Evolutionary conservation across 2,329 filamentous ascomycete genomes (phyloP).

Genomic region (Alternaria longipes): DNA sequence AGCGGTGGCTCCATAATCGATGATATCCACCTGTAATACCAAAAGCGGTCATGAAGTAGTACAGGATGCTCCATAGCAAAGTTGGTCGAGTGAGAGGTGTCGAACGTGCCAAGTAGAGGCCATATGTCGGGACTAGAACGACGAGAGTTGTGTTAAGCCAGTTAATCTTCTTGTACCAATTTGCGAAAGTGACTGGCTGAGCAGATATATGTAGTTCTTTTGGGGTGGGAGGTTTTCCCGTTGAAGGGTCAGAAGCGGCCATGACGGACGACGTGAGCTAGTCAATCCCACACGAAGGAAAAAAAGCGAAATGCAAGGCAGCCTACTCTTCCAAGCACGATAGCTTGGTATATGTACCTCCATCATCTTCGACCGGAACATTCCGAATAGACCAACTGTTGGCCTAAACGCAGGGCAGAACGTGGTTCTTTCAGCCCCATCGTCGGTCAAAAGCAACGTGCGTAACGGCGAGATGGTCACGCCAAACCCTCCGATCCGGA

Average conservation of each 20-base stretch:
- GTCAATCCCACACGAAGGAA: not conserved
- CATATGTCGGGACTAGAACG: slow-evolving; percentile 75
- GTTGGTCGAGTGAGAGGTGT: slow-evolving; percentile 77
- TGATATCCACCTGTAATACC: slow-evolving; percentile 69
- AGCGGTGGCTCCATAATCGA: slow-evolving; percentile 72
- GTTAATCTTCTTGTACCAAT: slow-evolving; percentile 92
- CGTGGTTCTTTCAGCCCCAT: slow-evolving; percentile 12
- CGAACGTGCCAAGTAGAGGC: slow-evolving; percentile 78
- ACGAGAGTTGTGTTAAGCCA: slow-evolving; percentile 89
- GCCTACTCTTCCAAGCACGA: not conserved
- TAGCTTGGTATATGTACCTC: slow-evolving; percentile 15
- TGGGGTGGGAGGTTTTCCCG: not conserved
- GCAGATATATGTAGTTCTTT: slow-evolving; percentile 30
- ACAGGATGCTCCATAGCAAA: slow-evolving; percentile 74
- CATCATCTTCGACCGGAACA: slow-evolving; percentile 3
- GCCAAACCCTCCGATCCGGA: slow-evolving; percentile 9
- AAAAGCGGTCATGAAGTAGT: slow-evolving; percentile 83
- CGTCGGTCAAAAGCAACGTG: slow-evolving; percentile 7
- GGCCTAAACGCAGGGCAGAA: slow-evolving; percentile 8
- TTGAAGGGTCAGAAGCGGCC: slow-evolving; percentile 5
- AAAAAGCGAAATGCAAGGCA: not conserved
- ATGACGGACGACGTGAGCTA: slow-evolving; percentile 6
- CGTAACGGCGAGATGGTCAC: slow-evolving; percentile 6
- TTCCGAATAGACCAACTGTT: slow-evolving; percentile 14
- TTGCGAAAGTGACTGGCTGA: slow-evolving; percentile 54